Evolutionary conservation across 2,329 filamentous ascomycete species (phyloP), one percentile per base, ranked within the genome.

Genomic region (Fusarium sp.): DNA sequence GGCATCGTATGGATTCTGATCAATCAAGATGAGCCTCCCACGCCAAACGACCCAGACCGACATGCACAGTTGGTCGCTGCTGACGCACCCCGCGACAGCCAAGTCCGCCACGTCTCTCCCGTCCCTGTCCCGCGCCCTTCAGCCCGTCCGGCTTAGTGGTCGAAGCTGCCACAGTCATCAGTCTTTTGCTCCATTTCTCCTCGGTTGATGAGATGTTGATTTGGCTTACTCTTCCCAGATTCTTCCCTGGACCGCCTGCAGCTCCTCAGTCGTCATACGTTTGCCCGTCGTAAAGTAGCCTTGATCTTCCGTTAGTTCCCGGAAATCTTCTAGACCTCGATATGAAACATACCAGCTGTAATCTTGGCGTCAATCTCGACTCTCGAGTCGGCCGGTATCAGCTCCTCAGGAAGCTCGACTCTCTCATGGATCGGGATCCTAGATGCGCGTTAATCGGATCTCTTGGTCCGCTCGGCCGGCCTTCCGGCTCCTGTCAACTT

Each of bases 351-450:
- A 95, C 93, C 97, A 70, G 96, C 95, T 78, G 96, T 97, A 81
- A 98, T 98, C 87, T 98, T 98, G 68, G 97, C 97, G 83, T 98
- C 97, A 80, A 98, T 99, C 84, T 99, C 97, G n/a, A 98, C 97
- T 75, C 96, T 89, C 63, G 95, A 97, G 84, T 98, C 97, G 73
- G 92, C 94, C 14, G 97, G 97, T 78, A 98, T 98, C 90, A 97
- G 91, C 35, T 97, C 93, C 75, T 97, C 95, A 5, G 96, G 97
- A 74, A 98, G 94, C 70, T 97, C 95, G 57, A 98, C 92, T 70
- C 95, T 90, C 85, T 98, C 95, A 79, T 93, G 89, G 77, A 98
- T 98, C 33, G 95, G 94, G 76, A 95, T 95, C 66, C 90, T 92
- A 76, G 27, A 50, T 47, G 16, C 59, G 42, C 29, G 68, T 74